A percentile compares a stretch with the other conserved stretches of the same genome.
Conservation (phyloP, 2,329 filamentous ascomycete genomes). For the Akanthomyces uredinophilus region DNA sequence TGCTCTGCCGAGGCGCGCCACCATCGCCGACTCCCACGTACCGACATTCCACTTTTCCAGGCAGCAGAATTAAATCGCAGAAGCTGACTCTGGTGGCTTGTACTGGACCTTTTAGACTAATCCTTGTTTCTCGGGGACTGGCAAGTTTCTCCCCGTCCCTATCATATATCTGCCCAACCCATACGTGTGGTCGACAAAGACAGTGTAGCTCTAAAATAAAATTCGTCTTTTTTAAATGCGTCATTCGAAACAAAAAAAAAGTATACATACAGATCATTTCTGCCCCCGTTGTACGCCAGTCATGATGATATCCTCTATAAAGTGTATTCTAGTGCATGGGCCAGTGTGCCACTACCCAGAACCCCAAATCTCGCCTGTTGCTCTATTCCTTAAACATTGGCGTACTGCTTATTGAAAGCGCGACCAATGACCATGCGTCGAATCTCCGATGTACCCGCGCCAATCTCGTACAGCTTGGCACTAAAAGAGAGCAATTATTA, state of each 20-base stretch:
- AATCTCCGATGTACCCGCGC: slow-evolving; percentile 91
- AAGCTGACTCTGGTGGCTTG: not conserved
- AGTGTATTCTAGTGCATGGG: not conserved
- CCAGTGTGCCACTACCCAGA: not conserved
- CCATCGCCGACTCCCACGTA: not conserved
- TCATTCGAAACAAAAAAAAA: not conserved
- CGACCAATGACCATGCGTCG: slow-evolving; percentile 90
- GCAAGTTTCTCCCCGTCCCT: not conserved
- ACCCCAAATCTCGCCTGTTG: not conserved
- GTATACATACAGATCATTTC: slow-evolving; percentile 4
- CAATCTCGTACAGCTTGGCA: slow-evolving; percentile 87
- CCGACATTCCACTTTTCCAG: slow-evolving; percentile 3
- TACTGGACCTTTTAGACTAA: not conserved
- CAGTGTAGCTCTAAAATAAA: not conserved
- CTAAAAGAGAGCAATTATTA: slow-evolving; percentile 33
- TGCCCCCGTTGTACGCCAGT: slow-evolving; percentile 8
- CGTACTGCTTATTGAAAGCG: slow-evolving; percentile 84
- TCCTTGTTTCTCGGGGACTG: not conserved
- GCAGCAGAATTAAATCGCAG: slow-evolving; percentile 2
- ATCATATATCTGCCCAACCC: not conserved
- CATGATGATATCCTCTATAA: slow-evolving; percentile 7
- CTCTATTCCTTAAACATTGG: slow-evolving; percentile 24
- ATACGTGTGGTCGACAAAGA: not conserved
- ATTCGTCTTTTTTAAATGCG: not conserved
- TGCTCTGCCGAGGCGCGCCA: not conserved